Evolutionary conservation across 768 basidiomycete species (phyloP), one percentile per base, ranked within the genome.

Genomic region (Saitozyma podzolica): DNA sequence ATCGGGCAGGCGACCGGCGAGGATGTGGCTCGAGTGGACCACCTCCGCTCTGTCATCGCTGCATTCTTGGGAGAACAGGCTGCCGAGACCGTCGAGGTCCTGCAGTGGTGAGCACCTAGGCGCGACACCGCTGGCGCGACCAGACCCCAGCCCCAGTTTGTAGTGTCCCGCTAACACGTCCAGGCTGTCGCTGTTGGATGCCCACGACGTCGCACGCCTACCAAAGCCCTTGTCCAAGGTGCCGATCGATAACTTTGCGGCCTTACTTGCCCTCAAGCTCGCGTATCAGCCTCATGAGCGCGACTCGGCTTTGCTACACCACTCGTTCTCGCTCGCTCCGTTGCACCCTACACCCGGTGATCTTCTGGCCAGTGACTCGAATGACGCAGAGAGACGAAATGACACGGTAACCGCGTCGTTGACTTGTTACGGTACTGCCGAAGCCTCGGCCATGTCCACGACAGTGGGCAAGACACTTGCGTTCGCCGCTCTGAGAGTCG

Each of bases 401-500:
- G 52, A 86, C 66, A 83, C 86, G 40, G 84, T 92, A 66, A 87
- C 86, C 10, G 89, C 90, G 8, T 84, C 85, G 20, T 76, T 92
- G 13, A 81, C 88, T 20, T 80, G 84, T 40, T 88, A 88, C 67
- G 92, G 88, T 1, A 84, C 82, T 17, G 65, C 80, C 1, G 56
- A 65, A 6, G 84, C 84, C 3, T 89, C 89, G 0, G 93, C 93
- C 6, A 96, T 96, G 93, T 86, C 91, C n/a, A 83, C 87, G 40
- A 91, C 89, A 3, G 93, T 96, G 16, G 92, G 92, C 5, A 79
- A 93, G 50, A 93, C 93, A 0, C 86, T 94, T 8, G 93, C 90
- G 0, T 85, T 92, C 70, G 91, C 91, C 1, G 86, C 91, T 1
- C 75, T 89, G 68, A 82, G 83, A 41, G 83, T 92, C 6, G 78